These are phyloP conservation scores for Cystobasidiopsis lactophilus DNA, from an alignment of 768 basidiomycete species.

Conservation along the genomic window DNA sequence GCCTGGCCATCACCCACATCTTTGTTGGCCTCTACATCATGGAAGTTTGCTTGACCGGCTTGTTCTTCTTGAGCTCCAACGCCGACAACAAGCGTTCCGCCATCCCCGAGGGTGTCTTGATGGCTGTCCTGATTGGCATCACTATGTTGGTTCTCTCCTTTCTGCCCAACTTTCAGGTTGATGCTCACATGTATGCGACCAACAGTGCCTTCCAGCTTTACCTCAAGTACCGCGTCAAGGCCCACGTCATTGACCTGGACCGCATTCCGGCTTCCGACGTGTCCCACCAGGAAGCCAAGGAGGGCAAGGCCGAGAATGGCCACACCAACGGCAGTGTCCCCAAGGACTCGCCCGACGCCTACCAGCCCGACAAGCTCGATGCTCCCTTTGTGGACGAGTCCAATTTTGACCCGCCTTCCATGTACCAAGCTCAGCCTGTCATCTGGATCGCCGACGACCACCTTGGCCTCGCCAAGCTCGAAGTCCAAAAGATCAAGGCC, in stretches of 20 bases:
- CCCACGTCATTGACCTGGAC: slow-evolving; percentile 20
- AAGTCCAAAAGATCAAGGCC: slow-evolving; percentile 36
- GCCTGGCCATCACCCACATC: slow-evolving; percentile 73
- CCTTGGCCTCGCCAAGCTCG: slow-evolving; percentile 36
- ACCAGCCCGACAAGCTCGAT: not conserved
- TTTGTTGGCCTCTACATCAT: slow-evolving; percentile 88
- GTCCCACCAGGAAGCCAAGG: not conserved
- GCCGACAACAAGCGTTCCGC: slow-evolving; percentile 33
- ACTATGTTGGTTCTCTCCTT: slow-evolving; percentile 38
- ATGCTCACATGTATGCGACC: slow-evolving; percentile 35
- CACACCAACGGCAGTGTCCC: not conserved
- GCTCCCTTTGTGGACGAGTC: not conserved
- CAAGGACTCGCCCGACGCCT: not conserved
- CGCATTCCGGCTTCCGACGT: slow-evolving; percentile 15
- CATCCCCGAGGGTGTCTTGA: slow-evolving; percentile 47
- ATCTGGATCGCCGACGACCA: slow-evolving; percentile 45
- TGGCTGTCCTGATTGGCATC: slow-evolving; percentile 60
- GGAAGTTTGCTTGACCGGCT: slow-evolving; percentile 51
- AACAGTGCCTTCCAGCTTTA: slow-evolving; percentile 48
- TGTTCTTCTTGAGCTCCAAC: slow-evolving; percentile 72
- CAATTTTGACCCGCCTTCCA: not conserved
- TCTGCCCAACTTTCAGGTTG: slow-evolving; percentile 48
- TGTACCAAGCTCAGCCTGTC: slow-evolving; percentile 62
- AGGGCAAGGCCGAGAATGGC: not conserved
- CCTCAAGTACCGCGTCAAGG: slow-evolving; percentile 45